A percentile compares a stretch with the other conserved stretches of the same genome.
phyloP scores from a whole-genome alignment of 2,329 filamentous ascomycete species.

The Fusarium mundagurra region DNA sequence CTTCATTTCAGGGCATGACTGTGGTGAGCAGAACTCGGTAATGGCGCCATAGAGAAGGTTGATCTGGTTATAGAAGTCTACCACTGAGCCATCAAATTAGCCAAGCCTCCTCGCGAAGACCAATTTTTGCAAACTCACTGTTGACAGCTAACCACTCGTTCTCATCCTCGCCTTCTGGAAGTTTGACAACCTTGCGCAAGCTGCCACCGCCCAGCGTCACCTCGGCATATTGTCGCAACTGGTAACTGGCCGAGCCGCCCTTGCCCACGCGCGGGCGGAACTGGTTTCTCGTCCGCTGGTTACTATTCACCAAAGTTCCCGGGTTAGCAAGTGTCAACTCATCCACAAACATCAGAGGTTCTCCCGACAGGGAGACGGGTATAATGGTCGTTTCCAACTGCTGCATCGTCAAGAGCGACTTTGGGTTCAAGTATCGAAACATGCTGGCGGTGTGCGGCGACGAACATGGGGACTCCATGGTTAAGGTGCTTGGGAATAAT shows the following conservation, averaged over 20 bases:
- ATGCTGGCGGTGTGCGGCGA: constrained; percentile 34
- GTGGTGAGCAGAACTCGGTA: constrained; percentile 97
- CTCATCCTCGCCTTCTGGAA: constrained; percentile 96
- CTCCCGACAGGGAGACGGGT: constrained; percentile 40
- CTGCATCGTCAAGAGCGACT: constrained; percentile 46
- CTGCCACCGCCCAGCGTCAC: constrained; percentile 95
- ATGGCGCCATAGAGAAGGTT: constrained; percentile 98
- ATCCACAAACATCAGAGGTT: constrained; percentile 18
- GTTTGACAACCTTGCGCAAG: constrained; percentile 92
- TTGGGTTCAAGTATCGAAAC: constrained; percentile 48
- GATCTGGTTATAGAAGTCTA: constrained; percentile 99
- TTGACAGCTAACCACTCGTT: constrained; percentile 99
- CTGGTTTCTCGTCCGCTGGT: constrained; percentile 87
- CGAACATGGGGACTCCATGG: not conserved
- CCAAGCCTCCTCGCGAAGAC: not conserved
- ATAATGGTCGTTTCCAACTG: constrained; percentile 46
- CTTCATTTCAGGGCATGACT: constrained; percentile 99
- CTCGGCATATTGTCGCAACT: constrained; percentile 97
- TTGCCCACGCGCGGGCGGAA: constrained; percentile 92
- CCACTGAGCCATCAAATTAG: constrained; percentile 67
- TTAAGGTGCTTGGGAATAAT: not conserved
- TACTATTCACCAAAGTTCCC: constrained; percentile 61
- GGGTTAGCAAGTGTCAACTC: constrained; percentile 46
- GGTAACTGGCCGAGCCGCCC: constrained; percentile 87
- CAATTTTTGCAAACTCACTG: constrained; percentile 63